Base-by-base conservation (phyloP, 306 rosid genomes). In the Senna siamea region DNA sequence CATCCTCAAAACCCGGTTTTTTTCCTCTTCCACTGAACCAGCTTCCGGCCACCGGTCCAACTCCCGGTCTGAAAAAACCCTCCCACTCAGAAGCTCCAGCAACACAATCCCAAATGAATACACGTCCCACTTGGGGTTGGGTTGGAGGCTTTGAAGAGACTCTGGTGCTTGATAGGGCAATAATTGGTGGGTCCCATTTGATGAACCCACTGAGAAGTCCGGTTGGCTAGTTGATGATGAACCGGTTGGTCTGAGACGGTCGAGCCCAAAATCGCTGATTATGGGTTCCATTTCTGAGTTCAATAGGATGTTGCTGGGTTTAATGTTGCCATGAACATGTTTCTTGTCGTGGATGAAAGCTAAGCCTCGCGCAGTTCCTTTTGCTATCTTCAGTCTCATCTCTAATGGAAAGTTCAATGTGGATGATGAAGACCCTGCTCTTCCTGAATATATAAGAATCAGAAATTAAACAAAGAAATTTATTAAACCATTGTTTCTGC, bases 331-430 rank as follows among this genome's bases (percentile, higher is more conserved):
- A 70, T 94, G 98, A 53, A 94, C 92, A 37, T 89, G 90, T 50
- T 92, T 91, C 91, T 88, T 94, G 55, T 87, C 98, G 26, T 94
- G 98, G 77, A 94, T 80, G 84, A 83, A 92, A 5, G 83, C 87
- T 14, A 94, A 81, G 9, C 93, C 97, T 56, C 82, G 75, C 0
- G 98, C 97, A 8, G 88, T 77, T 52, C 97, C 98, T 79, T 85
- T 88, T 10, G 89, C 93, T 71, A 94, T 85, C 88, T 83, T 89
- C 68, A 94, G 46, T 80, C 98, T 76, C 57, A 47, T 14, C 50
- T 88, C 89, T 4, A 92, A 74, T 3, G 96, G 66, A 13, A 88
- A 64, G 69, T 83, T 90, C 38, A 73, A 47, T 5, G 96, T 89
- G 0, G 94, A 91, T 1, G 89, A 91, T 1, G 89, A 84, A 4